phyloP scores from a whole-genome alignment of 2,329 filamentous ascomycete genomes.

The Pseudopyricularia cyperi region DNA sequence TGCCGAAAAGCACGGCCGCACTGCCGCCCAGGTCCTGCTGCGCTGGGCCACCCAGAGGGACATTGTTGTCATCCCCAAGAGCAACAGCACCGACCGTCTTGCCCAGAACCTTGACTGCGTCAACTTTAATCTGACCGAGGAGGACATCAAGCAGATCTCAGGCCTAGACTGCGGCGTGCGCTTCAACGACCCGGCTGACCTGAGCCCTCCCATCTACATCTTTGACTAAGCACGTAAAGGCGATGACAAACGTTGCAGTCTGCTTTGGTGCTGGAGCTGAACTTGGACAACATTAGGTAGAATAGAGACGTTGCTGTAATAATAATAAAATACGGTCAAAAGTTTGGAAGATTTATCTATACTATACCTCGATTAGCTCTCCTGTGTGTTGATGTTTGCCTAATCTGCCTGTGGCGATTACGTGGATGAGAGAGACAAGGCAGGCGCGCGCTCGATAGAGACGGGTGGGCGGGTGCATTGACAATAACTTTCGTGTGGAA shows the following conservation, averaged over 20 bases:
- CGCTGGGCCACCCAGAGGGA: constrained; percentile 77
- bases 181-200: constrained; percentile 41
- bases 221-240: constrained; percentile 3
- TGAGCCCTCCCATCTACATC: constrained; percentile 5
- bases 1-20: constrained; percentile 56
- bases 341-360: no score
- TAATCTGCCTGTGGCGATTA: no score
- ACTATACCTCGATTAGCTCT: no score
- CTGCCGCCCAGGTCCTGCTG: constrained; percentile 68
- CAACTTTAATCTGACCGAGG: constrained; percentile 36
- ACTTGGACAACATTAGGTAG: no score
- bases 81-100: constrained; percentile 36
- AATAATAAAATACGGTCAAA: no score
- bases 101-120: constrained; percentile 42
- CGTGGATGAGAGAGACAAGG: no score
- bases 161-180: constrained; percentile 37
- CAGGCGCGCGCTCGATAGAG: no score
- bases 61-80: constrained; percentile 66
- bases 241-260: neutral
- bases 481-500: no score
- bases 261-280: neutral
- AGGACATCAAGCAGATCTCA: constrained; percentile 42
- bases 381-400: no score
- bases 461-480: no score
- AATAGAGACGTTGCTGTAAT: no score